Base-by-base conservation (phyloP, 352 stramenopile species). In the Phytopythium chamaehyphon region DNA sequence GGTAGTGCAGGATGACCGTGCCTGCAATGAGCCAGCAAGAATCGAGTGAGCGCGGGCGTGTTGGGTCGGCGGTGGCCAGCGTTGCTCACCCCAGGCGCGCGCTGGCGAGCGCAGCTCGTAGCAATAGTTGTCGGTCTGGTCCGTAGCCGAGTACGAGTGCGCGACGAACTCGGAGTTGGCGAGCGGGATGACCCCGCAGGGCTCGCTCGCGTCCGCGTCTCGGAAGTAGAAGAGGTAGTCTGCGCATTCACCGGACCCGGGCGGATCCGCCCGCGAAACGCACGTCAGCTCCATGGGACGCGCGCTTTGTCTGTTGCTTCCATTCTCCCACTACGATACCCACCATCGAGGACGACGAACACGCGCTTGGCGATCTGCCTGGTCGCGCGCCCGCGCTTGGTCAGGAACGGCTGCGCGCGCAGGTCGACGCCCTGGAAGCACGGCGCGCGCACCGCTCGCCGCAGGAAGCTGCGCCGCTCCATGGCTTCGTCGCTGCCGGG, bases 211-310 rank as follows among this genome's bases (percentile, higher is more conserved):
- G 15, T 61, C 48, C 4, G 72, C 61, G 40, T 71, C 66, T 40
- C 84, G 75, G 42, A 92, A 92, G 78, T 90, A 92, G 63, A 91
- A 90, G 33, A 92, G 53, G 49, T 86, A 88, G 45, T 70, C 77
- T 91, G 40, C 16, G 45, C 5, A 15, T 14, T 2, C 6, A 26
- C 8, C n/a, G n/a, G n/a, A n/a, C n/a, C n/a, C n/a, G n/a, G 16
- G n/a, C 3, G 6, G 18, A 23, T 33, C 26, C 2, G n/a, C 19
- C 21, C 21, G 24, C 28, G 22, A 19, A 14, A 4, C 8, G 35
- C 3, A 28, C 26, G 14, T 47, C 16, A 16, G 22, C 22, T 15
- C 5, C 39, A 33, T 8, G 31, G 40, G 51, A 3, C 18, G 15
- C 1, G 5, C 11, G 14, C 12, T n/a, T 12, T 23, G 5, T 10